Percentiles rank a stretch among this genome's conserved stretches.
phyloP scores from a whole-genome alignment of 441 rosid genomes.

The Jatropha podagrica region DNA sequence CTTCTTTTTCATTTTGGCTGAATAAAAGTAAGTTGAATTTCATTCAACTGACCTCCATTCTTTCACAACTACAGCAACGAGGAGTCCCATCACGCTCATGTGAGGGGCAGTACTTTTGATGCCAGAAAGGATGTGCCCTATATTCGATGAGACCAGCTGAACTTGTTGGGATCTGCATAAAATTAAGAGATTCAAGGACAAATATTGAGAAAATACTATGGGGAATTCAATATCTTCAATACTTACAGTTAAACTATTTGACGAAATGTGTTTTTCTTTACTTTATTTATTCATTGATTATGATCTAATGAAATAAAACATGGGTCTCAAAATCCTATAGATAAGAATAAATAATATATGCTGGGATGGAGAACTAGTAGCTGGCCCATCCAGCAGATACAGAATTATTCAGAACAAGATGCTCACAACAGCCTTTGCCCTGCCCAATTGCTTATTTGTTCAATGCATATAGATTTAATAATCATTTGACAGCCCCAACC shows the following conservation, averaged over 20 bases:
- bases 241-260: neutral
- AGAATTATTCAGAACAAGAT: neutral
- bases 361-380: too few relatives aligned
- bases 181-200: slow-evolving; percentile 9
- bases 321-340: too few relatives aligned
- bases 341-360: too few relatives aligned
- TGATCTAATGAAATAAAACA: too few relatives aligned
- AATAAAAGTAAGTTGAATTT: neutral
- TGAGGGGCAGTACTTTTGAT: slow-evolving; percentile 85
- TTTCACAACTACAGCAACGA: slow-evolving; percentile 94
- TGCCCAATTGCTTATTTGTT: neutral
- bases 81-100: slow-evolving; percentile 93
- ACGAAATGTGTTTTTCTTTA: neutral
- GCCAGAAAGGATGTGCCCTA: slow-evolving; percentile 93
- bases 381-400: neutral
- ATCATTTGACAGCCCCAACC: neutral
- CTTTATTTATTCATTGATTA: neutral
- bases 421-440: neutral
- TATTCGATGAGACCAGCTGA: slow-evolving; percentile 79
- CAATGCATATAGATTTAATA: neutral
- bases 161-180: slow-evolving; percentile 78
- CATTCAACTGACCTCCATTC: slow-evolving; percentile 82
- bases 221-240: neutral
- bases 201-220: neutral
- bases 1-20: neutral